Conservation (phyloP, 2,329 filamentous ascomycete species). For the Podosphaera fusca region DNA sequence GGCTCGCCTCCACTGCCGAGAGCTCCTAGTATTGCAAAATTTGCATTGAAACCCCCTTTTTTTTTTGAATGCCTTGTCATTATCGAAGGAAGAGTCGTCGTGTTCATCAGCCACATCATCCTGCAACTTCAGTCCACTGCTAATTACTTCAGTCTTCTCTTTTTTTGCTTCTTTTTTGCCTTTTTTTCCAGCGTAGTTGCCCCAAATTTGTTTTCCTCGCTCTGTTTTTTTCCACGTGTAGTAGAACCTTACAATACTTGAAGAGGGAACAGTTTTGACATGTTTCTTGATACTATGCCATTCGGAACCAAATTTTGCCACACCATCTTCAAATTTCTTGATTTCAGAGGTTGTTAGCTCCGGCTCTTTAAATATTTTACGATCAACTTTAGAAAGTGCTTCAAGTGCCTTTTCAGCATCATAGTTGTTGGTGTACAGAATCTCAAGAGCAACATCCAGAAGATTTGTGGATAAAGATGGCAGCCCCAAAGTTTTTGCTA, state of each 20-base stretch:
- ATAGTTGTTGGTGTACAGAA: constrained; percentile 50
- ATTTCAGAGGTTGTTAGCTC: constrained; percentile 54
- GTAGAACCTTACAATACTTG: constrained; percentile 74
- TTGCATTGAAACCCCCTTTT: constrained; percentile 83
- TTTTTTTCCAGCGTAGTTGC: constrained; percentile 65
- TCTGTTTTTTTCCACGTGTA: constrained; percentile 96
- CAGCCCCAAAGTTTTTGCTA: constrained; percentile 38
- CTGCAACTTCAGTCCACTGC: constrained; percentile 39
- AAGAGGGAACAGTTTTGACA: constrained; percentile 59
- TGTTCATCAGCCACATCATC: constrained; percentile 82
- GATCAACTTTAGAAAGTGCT: constrained; percentile 43
- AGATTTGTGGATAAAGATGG: constrained; percentile 64
- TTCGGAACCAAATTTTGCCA: constrained; percentile 78
- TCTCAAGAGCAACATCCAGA: constrained; percentile 56
- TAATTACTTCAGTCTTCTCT: constrained; percentile 34
- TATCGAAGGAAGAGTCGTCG: constrained; percentile 91
- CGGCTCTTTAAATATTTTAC: constrained; percentile 61
- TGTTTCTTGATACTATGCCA: constrained; percentile 62
- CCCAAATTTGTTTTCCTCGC: constrained; percentile 72
- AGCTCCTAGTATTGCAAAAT: constrained; percentile 61
- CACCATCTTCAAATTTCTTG: constrained; percentile 80
- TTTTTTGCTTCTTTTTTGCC: constrained; percentile 71
- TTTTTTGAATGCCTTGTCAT: constrained; percentile 49
- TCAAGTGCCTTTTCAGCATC: constrained; percentile 47
- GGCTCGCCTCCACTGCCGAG: constrained; percentile 77